Evolutionary conservation across 176 grass and related monocot genomes (phyloP).

Genomic region (Thinopyrum elongatum): DNA sequence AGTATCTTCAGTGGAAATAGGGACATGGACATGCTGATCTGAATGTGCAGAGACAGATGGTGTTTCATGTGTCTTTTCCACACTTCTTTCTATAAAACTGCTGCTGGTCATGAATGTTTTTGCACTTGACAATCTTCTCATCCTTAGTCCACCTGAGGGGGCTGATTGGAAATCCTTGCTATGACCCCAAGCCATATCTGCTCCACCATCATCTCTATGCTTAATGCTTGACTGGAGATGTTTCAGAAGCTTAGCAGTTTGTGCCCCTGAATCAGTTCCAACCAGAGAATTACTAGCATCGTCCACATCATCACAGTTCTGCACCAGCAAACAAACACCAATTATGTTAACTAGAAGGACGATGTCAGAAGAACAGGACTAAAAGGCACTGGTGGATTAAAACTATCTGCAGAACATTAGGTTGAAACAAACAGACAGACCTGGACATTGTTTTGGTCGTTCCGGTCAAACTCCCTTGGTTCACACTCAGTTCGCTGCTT

Average conservation of each 20-base stretch:
- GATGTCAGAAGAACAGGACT: neutral
- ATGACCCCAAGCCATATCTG: conserved; percentile 30
- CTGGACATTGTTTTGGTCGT: neutral
- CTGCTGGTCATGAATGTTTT: conserved; percentile 3
- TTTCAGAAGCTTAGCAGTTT: conserved; percentile 9
- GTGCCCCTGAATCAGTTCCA: neutral
- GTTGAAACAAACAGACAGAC: neutral
- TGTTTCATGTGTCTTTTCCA: neutral
- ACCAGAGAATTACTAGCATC: neutral
- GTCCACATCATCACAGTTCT: conserved; percentile 17
- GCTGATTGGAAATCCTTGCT: conserved; percentile 32
- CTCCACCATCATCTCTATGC: neutral
- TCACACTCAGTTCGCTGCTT: neutral
- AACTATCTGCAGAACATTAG: neutral
- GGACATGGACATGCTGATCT: neutral
- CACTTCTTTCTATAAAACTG: neutral
- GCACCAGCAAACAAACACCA: neutral
- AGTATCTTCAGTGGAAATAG: neutral
- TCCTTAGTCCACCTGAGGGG: neutral
- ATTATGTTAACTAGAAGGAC: neutral
- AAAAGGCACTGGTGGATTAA: neutral
- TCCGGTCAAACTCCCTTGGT: neutral
- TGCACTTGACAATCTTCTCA: neutral
- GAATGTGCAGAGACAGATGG: neutral
- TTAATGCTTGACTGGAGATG: neutral